These are phyloP conservation scores for Omphalea diandra DNA, from an alignment of 441 rosid genomes.

Conservation along the genomic window DNA sequence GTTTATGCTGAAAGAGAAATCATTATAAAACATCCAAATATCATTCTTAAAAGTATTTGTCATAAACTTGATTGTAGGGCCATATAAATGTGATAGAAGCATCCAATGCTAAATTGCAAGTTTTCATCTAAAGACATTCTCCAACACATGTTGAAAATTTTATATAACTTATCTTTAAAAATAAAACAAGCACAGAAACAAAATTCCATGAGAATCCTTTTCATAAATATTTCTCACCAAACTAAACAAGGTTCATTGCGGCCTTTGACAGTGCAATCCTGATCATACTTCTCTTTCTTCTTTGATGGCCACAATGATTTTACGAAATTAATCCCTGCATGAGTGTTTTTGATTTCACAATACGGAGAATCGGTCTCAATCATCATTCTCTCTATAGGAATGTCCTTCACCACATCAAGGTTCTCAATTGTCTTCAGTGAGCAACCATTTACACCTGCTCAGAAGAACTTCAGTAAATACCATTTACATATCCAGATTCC, in stretches of 20 bases:
- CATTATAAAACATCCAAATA: background rate
- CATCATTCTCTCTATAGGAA: conserved; percentile 91
- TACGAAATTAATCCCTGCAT: conserved; percentile 67
- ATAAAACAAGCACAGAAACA: conserved; percentile 7
- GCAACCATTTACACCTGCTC: conserved; percentile 89
- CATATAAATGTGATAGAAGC: background rate
- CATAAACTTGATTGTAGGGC: background rate
- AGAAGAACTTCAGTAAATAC: conserved; percentile 13
- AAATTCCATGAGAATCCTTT: background rate
- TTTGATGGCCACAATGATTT: conserved; percentile 81
- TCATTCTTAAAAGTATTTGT: background rate
- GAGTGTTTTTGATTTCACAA: conserved; percentile 84
- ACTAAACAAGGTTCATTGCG: conserved; percentile 95
- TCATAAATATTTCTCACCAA: conserved; percentile 46
- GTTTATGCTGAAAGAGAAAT: background rate
- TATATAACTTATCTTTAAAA: background rate
- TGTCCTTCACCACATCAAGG: conserved; percentile 67
- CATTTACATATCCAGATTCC: background rate
- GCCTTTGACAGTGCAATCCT: conserved; percentile 71
- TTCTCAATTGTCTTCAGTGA: conserved; percentile 81
- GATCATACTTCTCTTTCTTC: conserved; percentile 92
- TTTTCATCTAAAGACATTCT: background rate
- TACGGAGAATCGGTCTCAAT: conserved; percentile 98
- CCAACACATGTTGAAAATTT: background rate
- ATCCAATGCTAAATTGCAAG: background rate